A percentile compares a stretch with the other conserved stretches of the same genome.
phyloP scores from a whole-genome alignment of 2,329 filamentous ascomycete species.

The Dactylellina leptospora region DNA sequence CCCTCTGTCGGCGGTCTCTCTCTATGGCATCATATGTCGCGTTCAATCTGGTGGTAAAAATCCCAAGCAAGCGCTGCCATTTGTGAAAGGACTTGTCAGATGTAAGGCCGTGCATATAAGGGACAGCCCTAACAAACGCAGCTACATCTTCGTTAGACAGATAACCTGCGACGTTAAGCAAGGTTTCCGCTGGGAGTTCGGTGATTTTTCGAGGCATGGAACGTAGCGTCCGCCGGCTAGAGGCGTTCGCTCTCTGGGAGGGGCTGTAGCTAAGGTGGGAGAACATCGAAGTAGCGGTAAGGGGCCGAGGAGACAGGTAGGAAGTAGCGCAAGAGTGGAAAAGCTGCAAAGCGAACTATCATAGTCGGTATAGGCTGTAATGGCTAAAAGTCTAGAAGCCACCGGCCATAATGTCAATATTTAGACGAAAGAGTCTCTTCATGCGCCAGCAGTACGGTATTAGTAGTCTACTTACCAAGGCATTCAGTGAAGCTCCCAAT shows the following conservation, averaged over 20 bases:
- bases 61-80: slow-evolving; percentile 29
- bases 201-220: slow-evolving; percentile 6
- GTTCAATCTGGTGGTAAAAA: slow-evolving; percentile 11
- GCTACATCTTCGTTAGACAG: slow-evolving; percentile 33
- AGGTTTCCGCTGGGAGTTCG: slow-evolving; percentile 24
- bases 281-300: not conserved
- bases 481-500: too few species aligned
- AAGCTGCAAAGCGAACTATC: not conserved
- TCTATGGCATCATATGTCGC: slow-evolving; percentile 35
- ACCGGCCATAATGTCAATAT: too few species aligned
- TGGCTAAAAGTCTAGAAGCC: not conserved
- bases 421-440: too few species aligned
- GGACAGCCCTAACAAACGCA: slow-evolving; percentile 7
- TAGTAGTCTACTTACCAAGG: too few species aligned
- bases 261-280: slow-evolving; percentile 1
- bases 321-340: too few species aligned
- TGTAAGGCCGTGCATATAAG: slow-evolving; percentile 6
- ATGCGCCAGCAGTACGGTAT: too few species aligned
- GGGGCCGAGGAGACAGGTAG: too few species aligned
- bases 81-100: slow-evolving; percentile 18
- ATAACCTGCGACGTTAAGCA: slow-evolving; percentile 38
- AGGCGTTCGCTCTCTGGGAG: not conserved
- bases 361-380: not conserved
- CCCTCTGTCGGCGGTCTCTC: not conserved
- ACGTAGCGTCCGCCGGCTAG: not conserved